Base-by-base conservation (phyloP, 2,329 filamentous ascomycete species). In the Alternaria alternata region DNA sequence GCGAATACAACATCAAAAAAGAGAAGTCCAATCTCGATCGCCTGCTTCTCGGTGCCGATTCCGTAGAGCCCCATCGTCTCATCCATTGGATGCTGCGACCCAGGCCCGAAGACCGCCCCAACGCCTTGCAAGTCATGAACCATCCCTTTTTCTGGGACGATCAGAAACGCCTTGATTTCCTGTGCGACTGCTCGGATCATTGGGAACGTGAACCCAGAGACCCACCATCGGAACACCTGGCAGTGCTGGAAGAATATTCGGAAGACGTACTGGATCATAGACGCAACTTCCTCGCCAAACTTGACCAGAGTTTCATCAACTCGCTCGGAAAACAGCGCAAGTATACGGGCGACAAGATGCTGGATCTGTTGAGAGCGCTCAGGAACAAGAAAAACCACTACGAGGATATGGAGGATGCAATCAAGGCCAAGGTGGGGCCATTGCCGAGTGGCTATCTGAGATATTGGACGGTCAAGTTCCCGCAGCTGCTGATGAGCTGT, bases 381-480 rank as follows among this genome's bases (percentile, higher is more conserved):
- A 86, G 95, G 24, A 99, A 99, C 80, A 99, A 99, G 86, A 92
- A 91, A 71, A 97, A 98, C 66, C 95, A 99, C 75, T 99, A 97
- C 76, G 94, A 97, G 73, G 95, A 99, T 77, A 94, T 99, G 92
- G 86, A 91, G 7, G 91, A 94, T 14, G 81, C 88, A 49, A 86
- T 97, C 64, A 94, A 90, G 79, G 83, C 83, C 51, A 84, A 85
- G 69, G 91, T 97, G 0, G 93, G 93, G 0, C 81, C 88, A 8
- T 75, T 94, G 60, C 91, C 93, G 0, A 89, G 93, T 14, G 92
- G 92, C 0, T 97, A 97, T 74, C 81, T 97, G 44, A 84, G 84
- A 11, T 97, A 96, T 73, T 97, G 93, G 92, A 91, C 91, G 0
- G 82, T 86, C 7, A 84, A 87, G 59, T 97, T 97, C 73, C 93